Evolutionary conservation across 257 asterid species (phyloP).

Genomic region (Leonotis leonurus): DNA sequence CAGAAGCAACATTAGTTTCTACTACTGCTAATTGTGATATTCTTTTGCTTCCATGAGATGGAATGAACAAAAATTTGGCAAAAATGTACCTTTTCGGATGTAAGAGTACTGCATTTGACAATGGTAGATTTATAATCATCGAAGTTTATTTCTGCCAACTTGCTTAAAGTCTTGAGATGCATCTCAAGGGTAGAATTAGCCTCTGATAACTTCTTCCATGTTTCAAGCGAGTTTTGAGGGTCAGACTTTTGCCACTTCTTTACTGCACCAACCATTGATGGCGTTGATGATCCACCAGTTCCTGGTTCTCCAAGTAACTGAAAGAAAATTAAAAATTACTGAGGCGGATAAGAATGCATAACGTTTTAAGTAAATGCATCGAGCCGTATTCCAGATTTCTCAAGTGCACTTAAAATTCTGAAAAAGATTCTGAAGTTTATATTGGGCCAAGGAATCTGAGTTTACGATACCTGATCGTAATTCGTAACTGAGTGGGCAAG

Average conservation of each 20-base stretch:
- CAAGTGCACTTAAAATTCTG: not conserved
- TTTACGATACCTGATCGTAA: too few relatives aligned
- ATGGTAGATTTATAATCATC: conserved; percentile 49
- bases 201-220: conserved; percentile 81
- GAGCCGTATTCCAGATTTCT: not conserved
- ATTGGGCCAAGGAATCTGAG: not conserved
- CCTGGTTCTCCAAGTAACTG: conserved; percentile 99
- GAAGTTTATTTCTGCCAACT: conserved; percentile 49
- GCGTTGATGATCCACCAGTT: conserved; percentile 95
- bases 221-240: conserved; percentile 62
- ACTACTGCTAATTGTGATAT: not conserved
- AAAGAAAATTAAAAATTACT: conserved; percentile 23
- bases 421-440: not conserved
- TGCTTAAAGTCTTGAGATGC: conserved; percentile 52
- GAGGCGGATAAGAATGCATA: conserved; percentile 18
- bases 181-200: conserved; percentile 70
- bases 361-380: too few relatives aligned
- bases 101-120: conserved; percentile 53
- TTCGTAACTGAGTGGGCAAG: too few relatives aligned
- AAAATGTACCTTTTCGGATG: conserved; percentile 61
- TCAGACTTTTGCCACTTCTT: conserved; percentile 96
- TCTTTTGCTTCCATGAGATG: conserved; percentile 1
- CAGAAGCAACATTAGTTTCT: not conserved
- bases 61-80: not conserved
- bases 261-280: conserved; percentile 98